Base-by-base conservation (phyloP, 768 basidiomycete genomes). In the Terana coerulea region DNA sequence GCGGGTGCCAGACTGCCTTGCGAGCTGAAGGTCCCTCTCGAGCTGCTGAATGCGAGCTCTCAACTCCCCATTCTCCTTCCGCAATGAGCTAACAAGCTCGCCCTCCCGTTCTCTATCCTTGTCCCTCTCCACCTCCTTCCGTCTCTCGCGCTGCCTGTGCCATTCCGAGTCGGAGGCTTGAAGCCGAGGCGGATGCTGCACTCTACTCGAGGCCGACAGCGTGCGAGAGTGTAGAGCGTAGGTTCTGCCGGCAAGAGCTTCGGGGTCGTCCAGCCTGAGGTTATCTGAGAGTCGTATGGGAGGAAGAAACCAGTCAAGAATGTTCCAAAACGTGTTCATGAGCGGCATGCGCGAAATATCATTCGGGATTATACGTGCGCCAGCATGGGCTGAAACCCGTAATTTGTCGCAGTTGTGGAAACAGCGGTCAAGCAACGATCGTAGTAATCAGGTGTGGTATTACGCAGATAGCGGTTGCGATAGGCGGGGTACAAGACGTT, bases 231-330 rank as follows among this genome's bases (percentile, higher is more conserved):
- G 45, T 42, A 48, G 51, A 37, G 46, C 58, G 54, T 30, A 57
- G 40, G 40, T 49, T 54, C 53, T 50, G 42, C 54, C 52, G 17
- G 59, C 6, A 21, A 51, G 28, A 5, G 60, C 59, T 54, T 55
- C 55, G 0, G 56, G 58, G 51, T 60, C 62, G 48, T 60, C 51
- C 19, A 46, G 45, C 34, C 45, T 46, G 33, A 60, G 57, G 56
- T 65, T 62, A 61, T 65, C 64, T 40, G 61, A 40, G 49, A 65
- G 60, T 51, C 64, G 64, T 34, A 65, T 62, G 41, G 61, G 45
- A 30, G 64, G 64, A 30, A 65, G 55, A 42, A 65, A 53, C 64
- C 64, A 65, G 48, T 65, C 64, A 52, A 65, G 57, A 24, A 65
- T 45, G 40, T 51, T 58, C 64, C 64, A 65, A 46, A 65, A 55